A percentile compares a stretch with the other conserved stretches of the same genome.
Evolutionary conservation across 2,329 filamentous ascomycete species (phyloP).

Genomic region (Colletotrichum shisoi): DNA sequence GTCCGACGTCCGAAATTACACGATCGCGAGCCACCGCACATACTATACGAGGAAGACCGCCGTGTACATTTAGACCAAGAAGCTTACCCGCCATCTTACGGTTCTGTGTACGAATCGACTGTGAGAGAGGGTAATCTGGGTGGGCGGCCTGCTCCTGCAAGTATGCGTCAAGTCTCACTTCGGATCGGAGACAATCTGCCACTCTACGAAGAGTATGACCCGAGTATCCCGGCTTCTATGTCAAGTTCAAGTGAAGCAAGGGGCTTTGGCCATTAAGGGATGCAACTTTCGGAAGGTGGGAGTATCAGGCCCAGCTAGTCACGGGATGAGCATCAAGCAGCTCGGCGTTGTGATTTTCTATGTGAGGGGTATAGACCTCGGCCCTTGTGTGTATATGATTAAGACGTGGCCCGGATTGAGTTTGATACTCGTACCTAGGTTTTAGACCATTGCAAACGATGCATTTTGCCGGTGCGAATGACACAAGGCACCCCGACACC

Average conservation of each 20-base stretch:
- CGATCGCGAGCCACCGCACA: slow-evolving; percentile 43
- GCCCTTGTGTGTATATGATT: no score
- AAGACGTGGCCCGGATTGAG: not conserved
- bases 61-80: not conserved
- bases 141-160: not conserved
- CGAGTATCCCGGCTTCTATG: slow-evolving; percentile 48
- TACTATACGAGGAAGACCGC: slow-evolving; percentile 40
- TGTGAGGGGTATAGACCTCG: not conserved
- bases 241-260: not conserved
- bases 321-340: no score
- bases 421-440: not conserved
- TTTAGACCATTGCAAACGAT: not conserved
- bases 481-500: no score
- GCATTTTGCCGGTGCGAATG: not conserved
- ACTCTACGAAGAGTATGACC: slow-evolving; percentile 55
- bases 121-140: not conserved
- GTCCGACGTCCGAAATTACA: slow-evolving; percentile 53
- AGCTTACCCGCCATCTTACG: not conserved
- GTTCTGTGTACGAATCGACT: not conserved
- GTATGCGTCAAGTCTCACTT: not conserved
- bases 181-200: not conserved
- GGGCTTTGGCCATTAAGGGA: not conserved
- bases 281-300: not conserved
- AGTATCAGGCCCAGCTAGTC: not conserved
- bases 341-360: no score